Conservation (phyloP, 78 protist genomes). For the Chrysochromulina parva region DNA sequence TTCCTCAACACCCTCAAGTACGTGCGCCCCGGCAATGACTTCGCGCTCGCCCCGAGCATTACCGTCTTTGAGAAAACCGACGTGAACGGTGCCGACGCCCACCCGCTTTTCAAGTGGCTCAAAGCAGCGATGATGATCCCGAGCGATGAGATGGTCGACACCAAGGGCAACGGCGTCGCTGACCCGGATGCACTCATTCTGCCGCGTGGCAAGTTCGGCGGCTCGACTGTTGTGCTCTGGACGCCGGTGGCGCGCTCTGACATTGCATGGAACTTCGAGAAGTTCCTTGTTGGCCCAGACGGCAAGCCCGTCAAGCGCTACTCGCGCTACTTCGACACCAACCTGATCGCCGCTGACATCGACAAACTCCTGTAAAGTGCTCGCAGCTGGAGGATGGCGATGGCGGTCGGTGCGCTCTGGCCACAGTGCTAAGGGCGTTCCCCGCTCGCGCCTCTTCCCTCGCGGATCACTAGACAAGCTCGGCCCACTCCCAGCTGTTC, state of each 20-base stretch:
- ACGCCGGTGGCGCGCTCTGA: conserved; percentile 43
- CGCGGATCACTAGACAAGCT: too few relatives aligned
- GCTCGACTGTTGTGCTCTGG: conserved; percentile 28
- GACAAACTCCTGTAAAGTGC: neutral
- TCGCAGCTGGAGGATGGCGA: too few relatives aligned
- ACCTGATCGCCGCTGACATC: conserved; percentile 26
- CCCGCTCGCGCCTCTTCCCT: too few relatives aligned
- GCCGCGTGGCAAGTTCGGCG: neutral
- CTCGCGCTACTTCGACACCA: conserved; percentile 22
- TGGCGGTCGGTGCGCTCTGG: too few relatives aligned
- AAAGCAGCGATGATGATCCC: conserved; percentile 19
- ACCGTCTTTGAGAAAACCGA: conserved; percentile 25
- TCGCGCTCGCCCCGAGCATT: neutral
- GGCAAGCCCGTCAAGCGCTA: conserved; percentile 45
- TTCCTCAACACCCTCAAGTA: conserved; percentile 35
- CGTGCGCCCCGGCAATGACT: conserved; percentile 53
- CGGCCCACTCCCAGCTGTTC: too few relatives aligned
- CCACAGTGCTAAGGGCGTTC: too few relatives aligned
- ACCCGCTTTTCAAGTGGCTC: conserved; percentile 27
- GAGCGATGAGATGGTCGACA: neutral
- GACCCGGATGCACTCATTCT: neutral
- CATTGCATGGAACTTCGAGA: conserved; percentile 62
- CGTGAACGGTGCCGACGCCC: conserved; percentile 41
- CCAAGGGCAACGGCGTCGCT: neutral
- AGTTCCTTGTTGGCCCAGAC: conserved; percentile 33